phyloP scores from a whole-genome alignment of 768 basidiomycete species.

The Rubroboletus pulcherrimus region DNA sequence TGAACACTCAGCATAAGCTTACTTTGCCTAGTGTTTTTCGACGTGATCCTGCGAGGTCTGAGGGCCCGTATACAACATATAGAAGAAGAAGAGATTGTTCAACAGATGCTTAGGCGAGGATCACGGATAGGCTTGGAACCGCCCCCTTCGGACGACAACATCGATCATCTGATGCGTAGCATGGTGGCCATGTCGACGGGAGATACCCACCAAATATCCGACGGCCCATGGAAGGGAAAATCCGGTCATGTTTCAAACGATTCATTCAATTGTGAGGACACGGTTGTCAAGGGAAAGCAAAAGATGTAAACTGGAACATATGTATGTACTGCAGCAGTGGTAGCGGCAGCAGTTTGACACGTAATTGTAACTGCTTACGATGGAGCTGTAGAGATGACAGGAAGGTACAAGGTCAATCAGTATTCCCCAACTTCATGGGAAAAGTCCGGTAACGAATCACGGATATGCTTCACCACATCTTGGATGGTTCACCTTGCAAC shows the following conservation, averaged over 20 bases:
- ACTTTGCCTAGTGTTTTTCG: slow-evolving; percentile 31
- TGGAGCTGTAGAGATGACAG: background rate
- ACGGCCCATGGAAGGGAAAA: slow-evolving; percentile 31
- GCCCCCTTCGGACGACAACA: slow-evolving; percentile 33
- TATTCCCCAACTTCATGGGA: slow-evolving; percentile 43
- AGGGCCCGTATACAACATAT: slow-evolving; percentile 35
- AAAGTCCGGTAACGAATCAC: slow-evolving; percentile 59
- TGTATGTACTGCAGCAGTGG: background rate
- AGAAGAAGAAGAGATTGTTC: slow-evolving; percentile 45
- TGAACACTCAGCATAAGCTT: slow-evolving; percentile 1
- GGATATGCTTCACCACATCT: slow-evolving; percentile 53
- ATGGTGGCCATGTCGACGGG: slow-evolving; percentile 33
- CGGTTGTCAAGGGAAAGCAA: slow-evolving; percentile 26
- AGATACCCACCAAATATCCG: slow-evolving; percentile 13
- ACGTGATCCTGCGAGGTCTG: slow-evolving; percentile 38
- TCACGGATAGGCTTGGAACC: slow-evolving; percentile 35
- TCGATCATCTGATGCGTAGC: slow-evolving; percentile 40
- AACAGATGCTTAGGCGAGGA: slow-evolving; percentile 35
- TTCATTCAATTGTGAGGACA: slow-evolving; percentile 24
- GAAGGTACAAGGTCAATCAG: slow-evolving; percentile 1
- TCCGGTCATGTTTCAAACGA: slow-evolving; percentile 5
- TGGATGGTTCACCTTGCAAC: slow-evolving; percentile 53
- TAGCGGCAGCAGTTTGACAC: background rate
- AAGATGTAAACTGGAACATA: slow-evolving; percentile 11
- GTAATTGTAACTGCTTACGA: background rate